Evolutionary conservation across 2,329 filamentous ascomycete genomes (phyloP).

Genomic region (Bretziella fagacearum): DNA sequence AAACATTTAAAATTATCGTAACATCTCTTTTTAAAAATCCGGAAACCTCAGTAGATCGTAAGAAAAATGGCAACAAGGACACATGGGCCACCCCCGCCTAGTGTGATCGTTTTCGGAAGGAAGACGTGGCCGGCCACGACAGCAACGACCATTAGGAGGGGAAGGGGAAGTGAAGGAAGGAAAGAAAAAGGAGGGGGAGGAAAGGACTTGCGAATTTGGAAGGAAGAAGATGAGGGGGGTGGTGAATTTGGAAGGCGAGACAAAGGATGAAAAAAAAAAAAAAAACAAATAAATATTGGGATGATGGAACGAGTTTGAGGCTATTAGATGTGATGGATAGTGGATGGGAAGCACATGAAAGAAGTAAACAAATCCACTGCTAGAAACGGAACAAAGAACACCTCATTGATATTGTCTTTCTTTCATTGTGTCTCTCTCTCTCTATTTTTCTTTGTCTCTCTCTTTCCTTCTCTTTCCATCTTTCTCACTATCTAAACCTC

Average conservation of each 20-base stretch:
- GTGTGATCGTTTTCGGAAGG: not conserved
- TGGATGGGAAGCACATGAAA: no score
- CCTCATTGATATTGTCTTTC: not conserved
- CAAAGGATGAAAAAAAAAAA: not conserved
- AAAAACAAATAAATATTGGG: slow-evolving; percentile 1
- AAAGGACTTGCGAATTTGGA: not conserved
- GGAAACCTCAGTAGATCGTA: no score
- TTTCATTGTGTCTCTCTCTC: not conserved
- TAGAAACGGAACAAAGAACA: no score
- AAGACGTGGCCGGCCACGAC: slow-evolving; percentile 8
- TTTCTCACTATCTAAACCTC: not conserved
- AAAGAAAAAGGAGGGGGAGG: not conserved
- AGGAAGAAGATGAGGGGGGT: not conserved
- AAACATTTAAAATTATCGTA: no score
- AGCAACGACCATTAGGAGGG: not conserved
- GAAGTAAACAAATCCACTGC: no score
- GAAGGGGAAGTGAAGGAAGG: not conserved
- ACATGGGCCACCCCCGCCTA: not conserved
- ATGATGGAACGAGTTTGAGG: no score
- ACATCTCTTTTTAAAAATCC: no score
- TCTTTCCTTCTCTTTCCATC: not conserved
- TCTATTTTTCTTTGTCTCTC: no score
- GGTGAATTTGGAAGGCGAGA: not conserved
- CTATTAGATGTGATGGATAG: no score
- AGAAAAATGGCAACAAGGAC: not conserved